Evolutionary conservation across 768 basidiomycete species (phyloP).

Genomic region (Coprinopsis strossmayeri): DNA sequence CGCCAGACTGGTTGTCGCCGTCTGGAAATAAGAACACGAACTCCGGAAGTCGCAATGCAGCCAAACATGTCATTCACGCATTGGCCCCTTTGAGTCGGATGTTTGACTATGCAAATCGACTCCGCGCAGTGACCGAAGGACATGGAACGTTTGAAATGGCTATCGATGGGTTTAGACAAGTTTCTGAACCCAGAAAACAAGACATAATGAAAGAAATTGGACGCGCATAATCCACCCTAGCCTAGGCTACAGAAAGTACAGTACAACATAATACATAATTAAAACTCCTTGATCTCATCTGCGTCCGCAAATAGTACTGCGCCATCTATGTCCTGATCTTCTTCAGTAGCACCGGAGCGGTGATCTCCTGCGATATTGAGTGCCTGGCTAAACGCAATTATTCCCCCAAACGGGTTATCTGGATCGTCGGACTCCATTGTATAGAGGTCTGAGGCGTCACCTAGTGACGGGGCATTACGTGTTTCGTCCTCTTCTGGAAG

Average conservation of each 20-base stretch:
- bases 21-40: constrained; percentile 37
- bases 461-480: constrained; percentile 27
- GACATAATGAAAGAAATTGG: constrained; percentile 81
- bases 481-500: constrained; percentile 57
- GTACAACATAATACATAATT: constrained; percentile 17
- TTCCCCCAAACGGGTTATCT: constrained; percentile 41
- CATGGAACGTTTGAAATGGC: constrained; percentile 77
- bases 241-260: constrained; percentile 6
- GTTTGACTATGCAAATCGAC: constrained; percentile 71
- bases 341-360: constrained; percentile 53
- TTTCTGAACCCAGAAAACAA: constrained; percentile 50
- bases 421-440: constrained; percentile 26
- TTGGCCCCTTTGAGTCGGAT: constrained; percentile 75
- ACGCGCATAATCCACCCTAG: constrained; percentile 32
- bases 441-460: constrained; percentile 29
- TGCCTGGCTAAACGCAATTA: constrained; percentile 74
- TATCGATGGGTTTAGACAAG: constrained; percentile 69
- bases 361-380: constrained; percentile 52
- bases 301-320: constrained; percentile 76
- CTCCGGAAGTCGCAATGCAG: not conserved
- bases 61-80: constrained; percentile 62
- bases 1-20: constrained; percentile 71
- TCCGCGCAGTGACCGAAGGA: constrained; percentile 78
- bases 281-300: constrained; percentile 64
- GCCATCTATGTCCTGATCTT: constrained; percentile 73